Conservation (phyloP, 805 yeast genomes). For the Priceomyces fermenticarens region DNA sequence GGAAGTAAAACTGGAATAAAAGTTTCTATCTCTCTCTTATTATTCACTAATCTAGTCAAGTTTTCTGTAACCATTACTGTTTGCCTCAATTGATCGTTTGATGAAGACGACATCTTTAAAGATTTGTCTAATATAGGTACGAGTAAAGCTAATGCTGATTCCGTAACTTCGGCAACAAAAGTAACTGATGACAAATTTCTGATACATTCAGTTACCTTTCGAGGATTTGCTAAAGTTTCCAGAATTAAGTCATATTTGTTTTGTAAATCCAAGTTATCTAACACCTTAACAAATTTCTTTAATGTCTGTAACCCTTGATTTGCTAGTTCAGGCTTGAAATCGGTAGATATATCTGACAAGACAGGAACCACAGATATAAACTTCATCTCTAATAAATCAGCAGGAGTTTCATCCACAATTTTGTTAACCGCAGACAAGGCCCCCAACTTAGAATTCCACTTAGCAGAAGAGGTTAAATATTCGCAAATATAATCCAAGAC, state of each 20-base stretch:
- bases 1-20: conserved; percentile 86
- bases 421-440: conserved; percentile 73
- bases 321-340: conserved; percentile 94
- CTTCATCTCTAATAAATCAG: conserved; percentile 78
- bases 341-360: conserved; percentile 86
- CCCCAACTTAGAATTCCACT: conserved; percentile 88
- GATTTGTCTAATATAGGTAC: conserved; percentile 93
- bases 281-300: conserved; percentile 67
- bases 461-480: conserved; percentile 78
- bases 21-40: conserved; percentile 84
- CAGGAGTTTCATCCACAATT: conserved; percentile 74
- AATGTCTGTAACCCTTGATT: conserved; percentile 75
- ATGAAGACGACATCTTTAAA: conserved; percentile 77
- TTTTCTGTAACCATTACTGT: conserved; percentile 95
- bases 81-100: conserved; percentile 95
- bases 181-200: conserved; percentile 89
- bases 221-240: conserved; percentile 87
- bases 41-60: conserved; percentile 90
- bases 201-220: conserved; percentile 83
- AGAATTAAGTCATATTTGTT: conserved; percentile 81
- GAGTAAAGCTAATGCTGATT: conserved; percentile 84
- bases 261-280: conserved; percentile 89
- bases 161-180: conserved; percentile 97
- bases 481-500: conserved; percentile 58
- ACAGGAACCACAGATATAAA: conserved; percentile 80